phyloP scores from a whole-genome alignment of 2,329 filamentous ascomycete genomes.

The Cordyceps militaris region DNA sequence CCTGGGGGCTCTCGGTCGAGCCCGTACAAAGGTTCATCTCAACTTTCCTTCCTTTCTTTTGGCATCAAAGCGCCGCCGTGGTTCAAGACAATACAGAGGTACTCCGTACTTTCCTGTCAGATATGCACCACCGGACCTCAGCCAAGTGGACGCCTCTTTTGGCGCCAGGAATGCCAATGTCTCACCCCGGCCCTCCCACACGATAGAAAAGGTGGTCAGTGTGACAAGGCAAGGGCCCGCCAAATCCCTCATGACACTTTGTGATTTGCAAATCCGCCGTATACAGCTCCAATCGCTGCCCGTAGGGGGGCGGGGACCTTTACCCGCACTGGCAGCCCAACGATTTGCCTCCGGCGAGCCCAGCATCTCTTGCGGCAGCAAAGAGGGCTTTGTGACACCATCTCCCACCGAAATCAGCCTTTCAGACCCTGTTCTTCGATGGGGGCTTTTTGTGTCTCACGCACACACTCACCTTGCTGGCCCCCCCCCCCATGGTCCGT shows the following conservation, averaged over 20 bases:
- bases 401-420: neutral
- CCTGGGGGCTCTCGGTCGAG: too few species aligned
- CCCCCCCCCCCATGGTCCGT: neutral
- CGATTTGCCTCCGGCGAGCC: neutral
- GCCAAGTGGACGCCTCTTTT: neutral
- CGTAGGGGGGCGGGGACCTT: neutral
- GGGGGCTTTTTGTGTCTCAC: neutral
- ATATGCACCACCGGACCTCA: neutral
- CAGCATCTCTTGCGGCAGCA: neutral
- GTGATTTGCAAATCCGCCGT: neutral
- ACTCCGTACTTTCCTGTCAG: slow-evolving; percentile 13
- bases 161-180: slow-evolving; percentile 12
- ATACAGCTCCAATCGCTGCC: neutral
- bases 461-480: neutral
- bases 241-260: slow-evolving; percentile 4
- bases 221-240: neutral
- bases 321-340: slow-evolving; percentile 2
- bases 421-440: neutral
- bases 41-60: neutral
- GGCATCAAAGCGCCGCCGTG: neutral
- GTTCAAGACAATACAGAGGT: slow-evolving; percentile 10
- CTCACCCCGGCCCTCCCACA: slow-evolving; percentile 11
- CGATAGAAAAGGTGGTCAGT: slow-evolving; percentile 6
- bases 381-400: neutral
- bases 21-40: neutral